Evolutionary conservation across 257 asterid species (phyloP).

Genomic region (Solanum arcanum): DNA sequence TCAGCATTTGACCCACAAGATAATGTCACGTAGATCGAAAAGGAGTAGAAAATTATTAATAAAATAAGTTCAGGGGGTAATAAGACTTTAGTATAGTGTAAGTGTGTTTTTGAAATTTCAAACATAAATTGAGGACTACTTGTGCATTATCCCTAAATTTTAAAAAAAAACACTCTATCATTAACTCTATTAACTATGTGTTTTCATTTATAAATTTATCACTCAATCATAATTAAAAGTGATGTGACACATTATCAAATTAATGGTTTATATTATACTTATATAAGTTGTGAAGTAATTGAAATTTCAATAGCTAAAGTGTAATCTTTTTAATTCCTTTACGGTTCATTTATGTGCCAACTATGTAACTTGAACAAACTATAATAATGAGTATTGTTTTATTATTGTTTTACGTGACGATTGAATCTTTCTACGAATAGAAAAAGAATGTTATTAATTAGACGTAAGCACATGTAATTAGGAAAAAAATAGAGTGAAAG

Average conservation of each 20-base stretch:
- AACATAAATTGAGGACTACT: fast-evolving
- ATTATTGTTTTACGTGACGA: background rate
- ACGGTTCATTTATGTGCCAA: background rate
- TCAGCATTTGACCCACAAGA: fast-evolving
- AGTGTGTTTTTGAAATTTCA: no score
- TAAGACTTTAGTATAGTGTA: no score
- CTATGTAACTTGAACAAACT: background rate
- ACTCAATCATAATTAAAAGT: background rate
- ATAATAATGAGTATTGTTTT: background rate
- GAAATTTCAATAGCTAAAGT: background rate
- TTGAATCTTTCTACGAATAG: background rate
- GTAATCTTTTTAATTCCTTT: background rate
- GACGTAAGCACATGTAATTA: background rate
- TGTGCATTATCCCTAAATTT: no score
- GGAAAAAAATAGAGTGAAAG: background rate
- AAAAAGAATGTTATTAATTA: no score
- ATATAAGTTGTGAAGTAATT: background rate
- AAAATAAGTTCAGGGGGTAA: no score
- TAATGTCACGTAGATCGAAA: no score
- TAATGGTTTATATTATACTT: background rate
- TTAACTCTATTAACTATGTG: background rate
- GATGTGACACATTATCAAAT: background rate
- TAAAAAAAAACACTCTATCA: no score
- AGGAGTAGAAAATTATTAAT: no score
- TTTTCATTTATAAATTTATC: background rate